Base-by-base conservation (phyloP, 805 yeast species). In the Nakazawaea wickerhamii region DNA sequence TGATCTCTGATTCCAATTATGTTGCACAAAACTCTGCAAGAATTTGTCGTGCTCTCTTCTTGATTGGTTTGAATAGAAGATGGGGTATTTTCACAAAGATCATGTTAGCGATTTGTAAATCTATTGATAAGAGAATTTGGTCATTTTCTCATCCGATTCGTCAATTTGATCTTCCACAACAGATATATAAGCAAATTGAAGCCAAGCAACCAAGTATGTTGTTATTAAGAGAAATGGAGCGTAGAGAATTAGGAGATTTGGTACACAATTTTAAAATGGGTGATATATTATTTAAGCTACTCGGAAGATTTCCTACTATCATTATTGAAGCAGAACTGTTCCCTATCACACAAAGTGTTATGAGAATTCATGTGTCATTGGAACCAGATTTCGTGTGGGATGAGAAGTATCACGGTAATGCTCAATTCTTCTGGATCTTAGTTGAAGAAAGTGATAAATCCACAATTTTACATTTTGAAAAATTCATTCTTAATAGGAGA, bases 1-100 rank as follows among this genome's bases (percentile, higher is more conserved):
- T 93, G 45, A 68, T 77, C 2, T 87, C 97, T 0, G 99, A 93
- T 60, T 72, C 86, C 38, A 84, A 87, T 48, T 93, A 93, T 58
- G 95, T 93, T 44, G 97, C 98, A 1, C 99, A 93, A 55, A 93
- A 93, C 55, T 76, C 97, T 3, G 88, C 91, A 1, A 80, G 99
- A 68, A 91, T 93, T 26, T 79, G 95, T 50, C 76, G 98, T 20
- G 96, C 99, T 0, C 67, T 95, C 38, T 89, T 93, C 52, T 64
- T 90, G 48, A 79, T 93, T 48, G 95, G 95, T 28, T 67, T 93
- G 27, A 85, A 87, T 55, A 70, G 99, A 51, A 70, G 95, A 45
- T 93, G 99, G 99, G 96, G 98, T 1, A 60, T 65, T 5, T 79
- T 89, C 48, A 73, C 93, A 38, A 76, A 79, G 43, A 74, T 83